These are phyloP conservation scores for Seiridium unicorne DNA, from an alignment of 2,329 filamentous ascomycete genomes.

Conservation along the genomic window DNA sequence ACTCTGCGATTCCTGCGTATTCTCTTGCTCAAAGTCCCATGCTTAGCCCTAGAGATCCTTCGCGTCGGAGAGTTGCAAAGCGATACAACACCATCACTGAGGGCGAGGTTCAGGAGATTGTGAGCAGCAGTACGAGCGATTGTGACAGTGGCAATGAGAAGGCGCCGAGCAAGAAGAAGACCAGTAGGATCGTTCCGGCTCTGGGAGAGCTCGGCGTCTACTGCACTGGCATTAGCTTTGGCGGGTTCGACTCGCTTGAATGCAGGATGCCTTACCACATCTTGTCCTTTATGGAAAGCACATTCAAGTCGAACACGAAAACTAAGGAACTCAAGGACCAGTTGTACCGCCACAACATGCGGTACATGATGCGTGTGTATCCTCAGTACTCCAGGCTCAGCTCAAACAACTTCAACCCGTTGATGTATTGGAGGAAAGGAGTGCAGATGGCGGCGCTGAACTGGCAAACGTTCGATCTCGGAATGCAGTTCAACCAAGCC, in stretches of 20 bases:
- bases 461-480: constrained; percentile 96
- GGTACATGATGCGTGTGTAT: constrained; percentile 91
- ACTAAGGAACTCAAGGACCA: constrained; percentile 73
- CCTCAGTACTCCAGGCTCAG: constrained; percentile 77
- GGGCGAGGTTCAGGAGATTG: constrained; percentile 51
- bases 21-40: constrained; percentile 55
- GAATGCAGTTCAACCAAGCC: constrained; percentile 94
- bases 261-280: constrained; percentile 92
- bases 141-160: constrained; percentile 69
- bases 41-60: constrained; percentile 49
- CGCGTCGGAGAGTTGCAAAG: constrained; percentile 46
- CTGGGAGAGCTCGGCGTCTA: constrained; percentile 85
- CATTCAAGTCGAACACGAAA: constrained; percentile 78
- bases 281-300: constrained; percentile 89
- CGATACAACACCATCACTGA: constrained; percentile 58
- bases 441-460: constrained; percentile 98
- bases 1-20: constrained; percentile 47
- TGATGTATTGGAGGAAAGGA: constrained; percentile 90
- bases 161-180: constrained; percentile 54
- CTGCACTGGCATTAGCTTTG: constrained; percentile 74
- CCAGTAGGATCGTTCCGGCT: constrained; percentile 82
- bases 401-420: constrained; percentile 92
- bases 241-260: constrained; percentile 73
- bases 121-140: constrained; percentile 71
- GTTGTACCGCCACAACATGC: constrained; percentile 87